Evolutionary conservation across 805 yeast genomes (phyloP), one percentile per base, ranked within the genome.

Genomic region (Pichia pseudocactophila): DNA sequence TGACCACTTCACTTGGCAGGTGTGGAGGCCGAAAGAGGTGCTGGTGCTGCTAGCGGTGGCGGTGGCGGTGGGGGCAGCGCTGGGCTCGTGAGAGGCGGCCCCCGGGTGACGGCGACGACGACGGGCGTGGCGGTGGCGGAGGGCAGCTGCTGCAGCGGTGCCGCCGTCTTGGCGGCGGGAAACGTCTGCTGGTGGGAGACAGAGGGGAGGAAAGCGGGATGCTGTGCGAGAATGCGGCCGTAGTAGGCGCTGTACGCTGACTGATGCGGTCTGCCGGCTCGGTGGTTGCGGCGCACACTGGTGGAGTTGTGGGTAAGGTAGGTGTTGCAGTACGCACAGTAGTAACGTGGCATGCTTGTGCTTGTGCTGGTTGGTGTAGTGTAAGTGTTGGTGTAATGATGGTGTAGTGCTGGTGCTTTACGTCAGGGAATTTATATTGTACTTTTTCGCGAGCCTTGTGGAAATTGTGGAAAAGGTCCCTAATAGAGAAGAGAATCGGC

Each of bases 301-400:
- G 77, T 67, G n/a, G 92, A 82, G 61, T 86, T 95, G 58, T 87
- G 96, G 1, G 96, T 87, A 44, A 88, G 65, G 53, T 82, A 81
- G 16, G 87, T 76, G 55, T 78, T 78, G 58, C 96, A 87, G 58
- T 86, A 87, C 51, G 82, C 92, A 61, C 96, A 87, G 63, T 80
- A 82, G 59, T 80, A 83, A 49, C 80, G 73, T 3, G 78, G 81
- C 88, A 81, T 78, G 13, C 33, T 13, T 11, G 11, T 27, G 22
- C 18, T 5, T 10, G 11, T 32, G 18, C 8, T 26, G 11, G 11
- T 11, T 26, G 28, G 30, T 11, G 28, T 26, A 26, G 28, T 26
- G 28, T 11, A 26, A 11, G 28, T 9, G 11, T 9, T 9, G 28
- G 28, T 26, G 28, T 26, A 26, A 11, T 8, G 11, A 26, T 11